Evolutionary conservation across 192 early-diverging fungal species (phyloP), one percentile per base, ranked within the genome.

Genomic region (Mortierella alpina): DNA sequence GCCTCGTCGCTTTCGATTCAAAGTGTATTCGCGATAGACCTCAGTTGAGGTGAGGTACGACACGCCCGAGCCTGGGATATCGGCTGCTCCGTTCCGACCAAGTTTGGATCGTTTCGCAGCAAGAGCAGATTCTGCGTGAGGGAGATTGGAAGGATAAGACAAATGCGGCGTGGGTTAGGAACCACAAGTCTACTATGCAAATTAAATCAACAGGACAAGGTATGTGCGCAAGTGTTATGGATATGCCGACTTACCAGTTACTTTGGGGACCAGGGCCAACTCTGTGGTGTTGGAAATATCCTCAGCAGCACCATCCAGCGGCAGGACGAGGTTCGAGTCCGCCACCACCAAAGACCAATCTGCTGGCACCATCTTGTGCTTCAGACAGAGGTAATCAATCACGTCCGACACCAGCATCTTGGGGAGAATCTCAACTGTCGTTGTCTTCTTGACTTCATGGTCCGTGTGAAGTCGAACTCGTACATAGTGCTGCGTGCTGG

Each of bases 301-400:
- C 66, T 95, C 91, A 1, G 98, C 87, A 0, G 90, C 90, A 63
- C 94, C 91, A 63, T 98, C 92, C 53, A 94, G 73, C n/a, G 91
- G 87, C 54, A 95, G 88, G 14, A 93, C 92, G 6, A 90, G 87
- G 68, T 91, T 86, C 7, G 89, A 85, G 59, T 93, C 93, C 10
- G 93, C 92, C 81, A 97, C 90, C 53, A 93, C 93, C 18, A 99
- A 86, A 10, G 95, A 92, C 74, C 97, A 98, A 46, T 96, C 89
- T 44, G 91, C 91, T 12, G 91, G 86, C 50, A 96, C 89, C 67
- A 98, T 90, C 80, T 94, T 95, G 55, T 96, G 89, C 73, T 97
- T 97, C 40, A 85, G 82, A 69, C 97, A 98, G 48, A 99, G 94
- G 8, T 87, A 81, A 7, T 95, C 90, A 57, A 98, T 91, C 15